These are phyloP conservation scores for Helotiales sp. DNA, from an alignment of 2,329 filamentous ascomycete genomes.

Conservation along the genomic window DNA sequence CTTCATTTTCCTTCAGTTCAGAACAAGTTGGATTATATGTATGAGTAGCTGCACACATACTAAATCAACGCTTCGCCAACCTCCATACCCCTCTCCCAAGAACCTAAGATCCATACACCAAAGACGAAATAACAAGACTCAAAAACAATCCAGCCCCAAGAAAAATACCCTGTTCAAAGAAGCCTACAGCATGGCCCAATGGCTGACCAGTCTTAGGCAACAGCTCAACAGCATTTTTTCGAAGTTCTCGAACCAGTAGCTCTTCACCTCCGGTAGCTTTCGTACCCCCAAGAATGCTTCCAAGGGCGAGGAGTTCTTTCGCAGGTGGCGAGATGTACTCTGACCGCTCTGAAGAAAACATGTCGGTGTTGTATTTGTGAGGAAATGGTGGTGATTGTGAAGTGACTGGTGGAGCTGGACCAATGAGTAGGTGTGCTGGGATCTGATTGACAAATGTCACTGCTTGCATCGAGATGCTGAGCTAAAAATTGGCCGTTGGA, in stretches of 20 bases:
- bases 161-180: conserved; percentile 55
- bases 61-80: neutral
- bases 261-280: neutral
- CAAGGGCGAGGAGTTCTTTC: neutral
- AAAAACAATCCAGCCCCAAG: conserved; percentile 39
- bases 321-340: conserved; percentile 45
- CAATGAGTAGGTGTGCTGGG: conserved; percentile 56
- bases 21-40: neutral
- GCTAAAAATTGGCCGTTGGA: conserved; percentile 59
- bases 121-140: neutral
- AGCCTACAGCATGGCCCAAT: conserved; percentile 47
- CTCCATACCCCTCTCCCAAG: conserved; percentile 3
- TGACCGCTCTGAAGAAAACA: conserved; percentile 53
- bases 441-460: conserved; percentile 62
- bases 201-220: conserved; percentile 46
- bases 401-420: conserved; percentile 45
- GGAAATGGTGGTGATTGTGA: conserved; percentile 37
- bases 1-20: no score
- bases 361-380: conserved; percentile 48
- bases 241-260: conserved; percentile 8
- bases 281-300: neutral
- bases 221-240: conserved; percentile 36
- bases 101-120: conserved; percentile 5
- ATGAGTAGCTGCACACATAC: neutral
- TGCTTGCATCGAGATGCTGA: conserved; percentile 58